These are phyloP conservation scores for Hypholoma sublateritium DNA, from an alignment of 768 basidiomycete genomes.

Conservation along the genomic window DNA sequence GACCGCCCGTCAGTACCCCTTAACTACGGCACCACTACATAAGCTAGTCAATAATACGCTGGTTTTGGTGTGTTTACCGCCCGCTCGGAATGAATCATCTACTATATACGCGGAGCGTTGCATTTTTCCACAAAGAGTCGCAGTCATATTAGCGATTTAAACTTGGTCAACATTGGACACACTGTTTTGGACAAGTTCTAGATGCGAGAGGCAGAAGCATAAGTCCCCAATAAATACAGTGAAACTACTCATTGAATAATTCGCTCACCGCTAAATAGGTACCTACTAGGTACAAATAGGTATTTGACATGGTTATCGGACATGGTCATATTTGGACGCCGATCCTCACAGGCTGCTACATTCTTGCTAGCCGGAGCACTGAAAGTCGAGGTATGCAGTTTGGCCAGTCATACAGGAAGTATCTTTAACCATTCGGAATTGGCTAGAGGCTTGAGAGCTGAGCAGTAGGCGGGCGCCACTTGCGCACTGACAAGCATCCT, in stretches of 20 bases:
- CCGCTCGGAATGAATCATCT: background rate
- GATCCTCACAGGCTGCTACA: background rate
- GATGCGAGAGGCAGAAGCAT: background rate
- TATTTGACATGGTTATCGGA: conserved; percentile 5
- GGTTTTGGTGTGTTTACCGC: background rate
- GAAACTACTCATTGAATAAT: background rate
- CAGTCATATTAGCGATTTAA: background rate
- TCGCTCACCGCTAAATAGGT: background rate
- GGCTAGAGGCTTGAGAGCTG: background rate
- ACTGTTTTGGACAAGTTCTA: too few species aligned
- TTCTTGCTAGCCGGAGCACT: conserved; percentile 3
- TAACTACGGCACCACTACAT: background rate
- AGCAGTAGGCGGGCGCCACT: background rate
- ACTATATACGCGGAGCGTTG: conserved; percentile 1
- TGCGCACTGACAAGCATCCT: conserved; percentile 15
- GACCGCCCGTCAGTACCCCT: background rate
- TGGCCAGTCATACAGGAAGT: background rate
- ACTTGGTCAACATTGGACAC: background rate
- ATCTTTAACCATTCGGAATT: background rate
- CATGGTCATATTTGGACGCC: background rate
- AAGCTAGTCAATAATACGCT: background rate
- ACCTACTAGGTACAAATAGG: background rate
- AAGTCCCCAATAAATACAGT: background rate
- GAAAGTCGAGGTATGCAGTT: conserved; percentile 2
- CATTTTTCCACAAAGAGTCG: background rate